These are phyloP conservation scores for Sporopachydermia cereana DNA, from an alignment of 1,139 yeast species.

Conservation along the genomic window DNA sequence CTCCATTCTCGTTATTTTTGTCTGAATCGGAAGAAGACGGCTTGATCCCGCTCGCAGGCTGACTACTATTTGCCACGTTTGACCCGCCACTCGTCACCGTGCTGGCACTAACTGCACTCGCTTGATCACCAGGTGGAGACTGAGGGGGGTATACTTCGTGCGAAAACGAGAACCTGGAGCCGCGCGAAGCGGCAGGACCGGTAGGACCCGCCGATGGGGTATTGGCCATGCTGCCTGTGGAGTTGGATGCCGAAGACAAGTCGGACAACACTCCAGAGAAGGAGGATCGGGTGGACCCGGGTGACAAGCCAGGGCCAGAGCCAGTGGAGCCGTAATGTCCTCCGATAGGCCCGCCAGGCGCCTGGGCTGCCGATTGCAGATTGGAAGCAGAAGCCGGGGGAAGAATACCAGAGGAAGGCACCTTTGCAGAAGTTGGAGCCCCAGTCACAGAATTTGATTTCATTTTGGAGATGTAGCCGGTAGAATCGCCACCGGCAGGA, in stretches of 20 bases:
- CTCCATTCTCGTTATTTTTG: background rate
- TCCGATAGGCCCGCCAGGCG: too few species aligned
- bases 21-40: background rate
- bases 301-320: background rate
- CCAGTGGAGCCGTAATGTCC: too few species aligned
- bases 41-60: background rate
- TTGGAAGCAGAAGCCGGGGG: too few species aligned
- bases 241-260: background rate
- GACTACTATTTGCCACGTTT: too few species aligned
- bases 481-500: background rate
- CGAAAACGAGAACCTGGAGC: constrained; percentile 1
- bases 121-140: background rate
- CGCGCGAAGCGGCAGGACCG: background rate
- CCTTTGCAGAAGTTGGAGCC: too few species aligned
- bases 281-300: background rate
- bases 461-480: background rate
- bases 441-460: background rate
- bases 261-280: constrained; percentile 4
- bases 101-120: background rate
- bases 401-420: too few species aligned
- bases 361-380: too few species aligned
- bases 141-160: constrained; percentile 1
- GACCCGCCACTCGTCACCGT: background rate
- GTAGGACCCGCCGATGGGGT: background rate
- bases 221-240: constrained; percentile 4